Evolutionary conservation across 1,139 yeast species (phyloP), one percentile per base, ranked within the genome.

Genomic region (Meyerozyma guilliermondii): DNA sequence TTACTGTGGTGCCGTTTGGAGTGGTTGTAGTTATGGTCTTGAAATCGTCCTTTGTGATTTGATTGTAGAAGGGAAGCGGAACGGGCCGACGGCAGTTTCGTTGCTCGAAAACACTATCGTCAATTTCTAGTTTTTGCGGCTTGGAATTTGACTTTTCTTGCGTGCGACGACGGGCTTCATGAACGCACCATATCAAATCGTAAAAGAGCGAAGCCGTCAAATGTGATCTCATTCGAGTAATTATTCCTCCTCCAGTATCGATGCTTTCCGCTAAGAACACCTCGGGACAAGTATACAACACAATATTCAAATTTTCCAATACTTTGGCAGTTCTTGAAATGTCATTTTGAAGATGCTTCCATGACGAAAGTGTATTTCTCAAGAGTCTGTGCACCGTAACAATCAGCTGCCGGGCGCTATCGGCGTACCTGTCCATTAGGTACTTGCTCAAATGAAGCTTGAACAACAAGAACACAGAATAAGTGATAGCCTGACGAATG

Each of bases 121-220:
- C 38, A 9, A 24, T 23, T 14, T 11, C 35, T 33, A 3, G 36
- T 34, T 45, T 14, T 50, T 45, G 53, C 6, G 23, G 36, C 20
- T 40, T 46, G 2, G 68, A 69, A 39, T 63, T 59, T 42, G 60
- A 63, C 41, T 76, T 77, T 23, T 74, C 68, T 41, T 79, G 60
- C 14, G 83, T 80, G 46, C 95, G 69, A 58, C 97, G 73, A 59
- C 95, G 73, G 0, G 96, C 96, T 58, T 91, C 97, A 61, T 91
- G 97, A 40, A 91, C 87, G 58, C 95, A 87, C 92, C 96, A 89
- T 16, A 91, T 92, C 45, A 91, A 73, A 62, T 91, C 98, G 59
- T 91, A 91, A 56, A 91, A 91, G 43, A 91, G 65, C 0, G 96
- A 88, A 0, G 95, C 96, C 0, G 96, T 87, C 53, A 91, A 70